Base-by-base conservation (phyloP, 257 asterid species). In the Cynanchum wilfordii region DNA sequence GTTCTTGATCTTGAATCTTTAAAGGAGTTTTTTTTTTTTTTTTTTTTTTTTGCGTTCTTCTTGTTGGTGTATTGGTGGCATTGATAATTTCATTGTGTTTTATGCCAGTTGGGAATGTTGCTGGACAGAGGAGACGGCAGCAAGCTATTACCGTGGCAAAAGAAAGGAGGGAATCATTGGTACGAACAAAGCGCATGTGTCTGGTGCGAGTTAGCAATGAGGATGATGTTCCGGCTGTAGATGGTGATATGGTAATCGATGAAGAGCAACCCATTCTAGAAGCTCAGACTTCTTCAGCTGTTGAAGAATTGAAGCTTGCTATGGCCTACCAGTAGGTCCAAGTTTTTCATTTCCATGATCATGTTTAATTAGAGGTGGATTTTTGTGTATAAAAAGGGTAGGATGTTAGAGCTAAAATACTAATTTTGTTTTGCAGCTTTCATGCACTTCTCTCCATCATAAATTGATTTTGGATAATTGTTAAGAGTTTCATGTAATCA, bases 141-240 rank as follows among this genome's bases (percentile, higher is more conserved):
- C 87, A 85, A 45, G 99, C 92, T 3, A 90, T 92, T 50, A 75
- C 81, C 11, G 88, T 92, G 59, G 94, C 90, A 16, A 95, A 90
- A 84, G 98, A 95, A 81, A 89, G 97, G 79, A 83, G 99, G 79
- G 99, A 95, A 77, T 89, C 97, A 7, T 74, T 92, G 82, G 86
- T 95, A 85, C 86, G 98, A 68, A 80, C 96, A 1, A 95, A 95
- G 79, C 96, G 99, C 64, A 82, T 92, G 49, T 92, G 99, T 80
- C 79, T 96, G 78, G 90, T 64, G 73, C 88, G 96, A 69, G 88
- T 92, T 67, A 84, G 82, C 78, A 80, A 79, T 16, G 93, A 83
- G 8, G 73, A 71, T 45, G 83, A 77, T 40, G 84, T 64, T 62
- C 74, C 84, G 66, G 20, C 79, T 29, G 79, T 58, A 75, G 87